Conservation (phyloP, 176 grass and related monocot species). For the Phragmites australis region DNA sequence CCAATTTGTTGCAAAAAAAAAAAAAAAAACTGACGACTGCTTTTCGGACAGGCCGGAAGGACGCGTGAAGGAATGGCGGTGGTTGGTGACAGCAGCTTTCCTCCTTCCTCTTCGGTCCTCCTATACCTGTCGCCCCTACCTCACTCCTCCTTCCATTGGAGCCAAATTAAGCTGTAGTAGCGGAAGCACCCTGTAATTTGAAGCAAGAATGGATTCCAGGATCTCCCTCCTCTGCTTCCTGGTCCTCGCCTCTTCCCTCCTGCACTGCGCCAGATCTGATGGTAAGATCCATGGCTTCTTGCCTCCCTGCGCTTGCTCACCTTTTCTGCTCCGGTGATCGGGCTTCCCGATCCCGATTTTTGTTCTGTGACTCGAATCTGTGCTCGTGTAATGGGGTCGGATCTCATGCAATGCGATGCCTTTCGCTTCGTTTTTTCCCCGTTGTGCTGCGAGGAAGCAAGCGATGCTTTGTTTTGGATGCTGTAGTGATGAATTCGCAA, state of each 20-base stretch:
- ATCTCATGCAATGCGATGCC: slow-evolving; percentile 19
- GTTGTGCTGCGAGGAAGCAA: not conserved
- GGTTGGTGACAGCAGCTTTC: slow-evolving; percentile 48
- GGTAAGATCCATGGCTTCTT: slow-evolving; percentile 35
- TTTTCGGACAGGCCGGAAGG: slow-evolving; percentile 25
- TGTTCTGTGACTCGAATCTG: not conserved
- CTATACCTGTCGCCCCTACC: slow-evolving; percentile 13
- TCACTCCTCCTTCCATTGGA: not conserved
- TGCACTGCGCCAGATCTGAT: slow-evolving; percentile 80
- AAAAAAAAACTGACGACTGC: not conserved
- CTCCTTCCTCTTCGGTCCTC: slow-evolving; percentile 32
- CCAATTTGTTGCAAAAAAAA: too few species aligned
- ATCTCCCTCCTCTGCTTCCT: slow-evolving; percentile 48
- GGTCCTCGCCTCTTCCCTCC: slow-evolving; percentile 39
- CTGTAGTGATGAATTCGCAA: not conserved
- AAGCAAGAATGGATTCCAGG: slow-evolving; percentile 45
- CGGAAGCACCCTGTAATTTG: not conserved
- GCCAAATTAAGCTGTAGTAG: not conserved
- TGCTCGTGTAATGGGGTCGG: not conserved
- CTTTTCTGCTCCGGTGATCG: not conserved
- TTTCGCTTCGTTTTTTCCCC: not conserved
- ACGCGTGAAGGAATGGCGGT: slow-evolving; percentile 29
- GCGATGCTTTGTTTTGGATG: not conserved
- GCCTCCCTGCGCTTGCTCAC: not conserved
- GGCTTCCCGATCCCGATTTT: not conserved